A percentile compares a stretch with the other conserved stretches of the same genome.
These are phyloP conservation scores for Luffa aegyptiaca DNA, from an alignment of 306 rosid genomes.

Conservation along the genomic window DNA sequence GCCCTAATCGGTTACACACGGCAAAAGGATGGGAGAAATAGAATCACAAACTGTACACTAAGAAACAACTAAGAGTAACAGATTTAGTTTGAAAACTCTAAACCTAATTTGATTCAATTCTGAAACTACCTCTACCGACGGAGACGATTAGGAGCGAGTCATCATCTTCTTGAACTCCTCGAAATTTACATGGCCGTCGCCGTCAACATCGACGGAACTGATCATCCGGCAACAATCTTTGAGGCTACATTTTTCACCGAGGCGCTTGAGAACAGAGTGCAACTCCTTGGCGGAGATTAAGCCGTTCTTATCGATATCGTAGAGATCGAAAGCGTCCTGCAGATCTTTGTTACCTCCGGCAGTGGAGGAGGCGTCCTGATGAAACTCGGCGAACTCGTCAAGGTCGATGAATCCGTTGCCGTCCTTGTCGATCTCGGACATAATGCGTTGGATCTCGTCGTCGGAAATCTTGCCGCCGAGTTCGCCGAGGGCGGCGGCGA, in stretches of 20 bases:
- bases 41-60: not conserved
- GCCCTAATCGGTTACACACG: not conserved
- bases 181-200: conserved; percentile 78
- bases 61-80: not conserved
- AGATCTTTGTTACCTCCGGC: conserved; percentile 38
- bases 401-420: conserved; percentile 79
- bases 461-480: conserved; percentile 48
- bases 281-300: conserved; percentile 62
- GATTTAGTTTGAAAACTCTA: not conserved
- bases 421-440: conserved; percentile 68
- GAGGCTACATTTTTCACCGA: conserved; percentile 75
- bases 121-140: not conserved
- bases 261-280: conserved; percentile 48
- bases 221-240: conserved; percentile 69
- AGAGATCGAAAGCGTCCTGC: conserved; percentile 76
- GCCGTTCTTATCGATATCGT: conserved; percentile 85
- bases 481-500: conserved; percentile 37
- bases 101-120: not conserved
- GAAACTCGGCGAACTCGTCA: conserved; percentile 62
- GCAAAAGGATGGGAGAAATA: not conserved
- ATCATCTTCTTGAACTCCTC: conserved; percentile 98
- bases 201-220: conserved; percentile 71
- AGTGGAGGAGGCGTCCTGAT: conserved; percentile 14
- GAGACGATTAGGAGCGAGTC: conserved; percentile 23
- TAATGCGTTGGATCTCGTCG: conserved; percentile 57